phyloP scores from a whole-genome alignment of 2,329 filamentous ascomycete genomes.

The Ceratocystis huliohia region DNA sequence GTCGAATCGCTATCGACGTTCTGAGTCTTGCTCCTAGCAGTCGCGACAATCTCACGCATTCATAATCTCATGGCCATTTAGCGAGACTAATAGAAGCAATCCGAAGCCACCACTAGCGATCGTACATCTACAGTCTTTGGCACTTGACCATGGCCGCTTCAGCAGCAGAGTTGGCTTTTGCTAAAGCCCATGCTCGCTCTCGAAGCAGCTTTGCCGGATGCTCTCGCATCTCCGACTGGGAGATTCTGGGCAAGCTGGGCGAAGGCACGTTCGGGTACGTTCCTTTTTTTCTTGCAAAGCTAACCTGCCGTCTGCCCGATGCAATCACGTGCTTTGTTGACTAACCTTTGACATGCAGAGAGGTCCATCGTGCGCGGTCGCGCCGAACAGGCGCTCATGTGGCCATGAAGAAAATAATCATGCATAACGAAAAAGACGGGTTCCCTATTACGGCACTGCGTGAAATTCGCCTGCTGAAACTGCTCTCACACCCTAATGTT shows the following conservation, averaged over 20 bases:
- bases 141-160: slow-evolving; percentile 3
- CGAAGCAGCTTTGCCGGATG: slow-evolving; percentile 64
- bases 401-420: slow-evolving; percentile 95
- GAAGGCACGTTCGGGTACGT: slow-evolving; percentile 75
- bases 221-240: slow-evolving; percentile 69
- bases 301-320: not conserved
- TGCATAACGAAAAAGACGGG: slow-evolving; percentile 98
- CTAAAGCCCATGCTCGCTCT: slow-evolving; percentile 42
- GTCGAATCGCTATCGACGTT: not conserved
- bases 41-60: too few species aligned
- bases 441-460: slow-evolving; percentile 97
- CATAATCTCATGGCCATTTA: not conserved
- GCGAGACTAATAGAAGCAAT: not conserved
- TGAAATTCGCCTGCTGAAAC: slow-evolving; percentile 94
- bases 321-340: not conserved
- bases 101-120: not conserved
- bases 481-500: slow-evolving; percentile 83
- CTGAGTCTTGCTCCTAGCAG: not conserved
- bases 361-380: slow-evolving; percentile 81
- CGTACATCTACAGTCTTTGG: not conserved
- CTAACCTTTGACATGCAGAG: slow-evolving; percentile 27
- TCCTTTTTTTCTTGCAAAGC: slow-evolving; percentile 30
- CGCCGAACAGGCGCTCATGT: slow-evolving; percentile 62
- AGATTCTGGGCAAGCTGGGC: slow-evolving; percentile 70
- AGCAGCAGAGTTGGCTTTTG: slow-evolving; percentile 34